Conservation (phyloP, 2,329 filamentous ascomycete genomes). For the Colletotrichum noveboracense region DNA sequence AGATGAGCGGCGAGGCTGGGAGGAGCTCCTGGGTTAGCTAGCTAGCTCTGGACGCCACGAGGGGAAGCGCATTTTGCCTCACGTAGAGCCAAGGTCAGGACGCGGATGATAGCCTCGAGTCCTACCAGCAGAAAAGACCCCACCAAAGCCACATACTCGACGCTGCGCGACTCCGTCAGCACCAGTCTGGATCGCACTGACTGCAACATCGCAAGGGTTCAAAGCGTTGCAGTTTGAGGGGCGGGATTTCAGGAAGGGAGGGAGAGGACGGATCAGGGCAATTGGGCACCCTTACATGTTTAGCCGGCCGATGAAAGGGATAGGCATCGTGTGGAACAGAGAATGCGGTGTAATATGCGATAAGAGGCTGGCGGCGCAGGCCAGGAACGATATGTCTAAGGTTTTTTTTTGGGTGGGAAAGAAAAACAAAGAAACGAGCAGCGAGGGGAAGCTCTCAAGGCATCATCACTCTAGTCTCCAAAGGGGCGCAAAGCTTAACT, state of each 20-base stretch:
- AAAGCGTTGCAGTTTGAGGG: conserved; percentile 12
- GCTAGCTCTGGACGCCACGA: not conserved
- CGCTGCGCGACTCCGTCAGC: conserved; percentile 48
- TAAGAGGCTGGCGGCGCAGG: not conserved
- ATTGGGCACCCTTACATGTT: conserved; percentile 48
- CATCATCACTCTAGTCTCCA: not conserved
- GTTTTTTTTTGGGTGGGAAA: not conserved
- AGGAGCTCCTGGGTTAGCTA: conserved; percentile 21
- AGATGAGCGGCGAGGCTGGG: conserved; percentile 78
- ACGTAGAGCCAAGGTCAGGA: conserved; percentile 90
- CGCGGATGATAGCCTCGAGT: conserved; percentile 81
- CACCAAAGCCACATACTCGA: conserved; percentile 87
- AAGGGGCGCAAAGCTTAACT: conserved; percentile 10
- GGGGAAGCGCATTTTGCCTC: conserved; percentile 37
- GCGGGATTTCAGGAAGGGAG: not conserved
- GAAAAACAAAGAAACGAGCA: not conserved
- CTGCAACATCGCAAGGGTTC: not conserved
- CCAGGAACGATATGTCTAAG: conserved; percentile 17
- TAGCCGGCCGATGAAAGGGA: conserved; percentile 58
- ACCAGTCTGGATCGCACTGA: conserved; percentile 12
- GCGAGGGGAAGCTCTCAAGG: not conserved
- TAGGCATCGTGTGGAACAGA: conserved; percentile 44
- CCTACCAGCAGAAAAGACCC: conserved; percentile 83
- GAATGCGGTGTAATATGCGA: not conserved
- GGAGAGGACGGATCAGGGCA: not conserved